Evolutionary conservation across 768 basidiomycete genomes (phyloP), one percentile per base, ranked within the genome.

Genomic region (Amanita exitialis): DNA sequence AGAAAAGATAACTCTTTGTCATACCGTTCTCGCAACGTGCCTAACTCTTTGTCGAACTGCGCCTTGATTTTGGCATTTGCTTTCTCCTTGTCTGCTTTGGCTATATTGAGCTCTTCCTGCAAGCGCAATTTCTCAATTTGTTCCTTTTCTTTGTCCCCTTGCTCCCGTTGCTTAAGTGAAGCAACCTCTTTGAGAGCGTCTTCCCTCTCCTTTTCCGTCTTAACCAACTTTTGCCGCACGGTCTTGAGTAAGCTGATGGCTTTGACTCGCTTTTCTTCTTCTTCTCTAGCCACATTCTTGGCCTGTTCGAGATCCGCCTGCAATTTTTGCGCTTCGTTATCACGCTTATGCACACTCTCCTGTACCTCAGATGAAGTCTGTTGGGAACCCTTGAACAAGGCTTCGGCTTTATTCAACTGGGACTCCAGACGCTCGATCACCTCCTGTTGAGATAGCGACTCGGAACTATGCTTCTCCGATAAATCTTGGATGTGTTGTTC

Each of bases 231-330:
- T 67, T 92, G 85, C 50, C 96, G 72, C n/a, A 98, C 90, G 1
- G 92, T 92, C 68, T 97, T 97, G 52, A 99, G 71, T 23, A 97
- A 69, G 46, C 83, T 86, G 56, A 98, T 86, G 0, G 94, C 94
- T 61, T 98, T 99, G 16, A 83, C 80, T 10, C 95, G 82, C 67
- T 99, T 98, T 67, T 99, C 96, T 64, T 98, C 96, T 62, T 98
- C 96, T 54, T 97, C 94, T 64, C 90, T 96, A 4, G 82, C 84
- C 8, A 71, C 50, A 16, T 69, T 70, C 56, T 80, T 83, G 3
- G 76, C 67, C 41, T 76, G 77, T 43, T 81, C 75, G 1, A 84
- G 64, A 51, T 96, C 89, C 15, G 72, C 64, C 43, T 74, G 72
- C n/a, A 92, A 68, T 15, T 72, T 74, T 2, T 76, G 74, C 0